These are phyloP conservation scores for Amanita brunnescens DNA, from an alignment of 768 basidiomycete species.

Conservation along the genomic window DNA sequence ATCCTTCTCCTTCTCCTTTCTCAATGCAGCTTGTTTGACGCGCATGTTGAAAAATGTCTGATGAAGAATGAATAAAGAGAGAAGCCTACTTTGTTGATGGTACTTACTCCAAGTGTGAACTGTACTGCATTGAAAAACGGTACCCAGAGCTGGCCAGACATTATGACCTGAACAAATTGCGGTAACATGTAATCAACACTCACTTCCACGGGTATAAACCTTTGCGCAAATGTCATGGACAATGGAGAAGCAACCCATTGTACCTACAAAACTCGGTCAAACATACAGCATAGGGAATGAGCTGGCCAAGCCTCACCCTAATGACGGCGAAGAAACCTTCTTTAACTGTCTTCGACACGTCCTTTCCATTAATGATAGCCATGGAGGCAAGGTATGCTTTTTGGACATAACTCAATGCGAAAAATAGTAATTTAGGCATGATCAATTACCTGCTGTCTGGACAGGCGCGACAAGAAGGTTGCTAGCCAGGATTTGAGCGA, in stretches of 20 bases:
- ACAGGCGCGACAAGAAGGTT: conserved; percentile 73
- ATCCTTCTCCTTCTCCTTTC: conserved; percentile 45
- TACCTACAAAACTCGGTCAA: conserved; percentile 35
- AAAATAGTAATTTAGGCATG: neutral
- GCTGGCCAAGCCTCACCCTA: conserved; percentile 40
- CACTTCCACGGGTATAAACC: conserved; percentile 70
- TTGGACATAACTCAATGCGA: neutral
- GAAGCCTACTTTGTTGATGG: neutral
- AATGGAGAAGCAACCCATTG: conserved; percentile 75
- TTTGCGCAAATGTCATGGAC: conserved; percentile 69
- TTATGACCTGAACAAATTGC: neutral
- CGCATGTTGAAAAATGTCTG: conserved; percentile 71
- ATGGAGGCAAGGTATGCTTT: conserved; percentile 69
- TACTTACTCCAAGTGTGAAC: conserved; percentile 67
- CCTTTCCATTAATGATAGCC: conserved; percentile 76
- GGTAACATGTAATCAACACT: conserved; percentile 11
- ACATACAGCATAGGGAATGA: neutral
- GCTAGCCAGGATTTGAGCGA: conserved; percentile 68
- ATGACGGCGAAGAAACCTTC: conserved; percentile 69
- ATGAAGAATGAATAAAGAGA: neutral
- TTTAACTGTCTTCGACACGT: conserved; percentile 59
- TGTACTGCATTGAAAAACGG: conserved; percentile 78
- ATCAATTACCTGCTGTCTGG: conserved; percentile 50
- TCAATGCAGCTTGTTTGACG: conserved; percentile 54
- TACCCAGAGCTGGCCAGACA: conserved; percentile 58